A percentile compares a stretch with the other conserved stretches of the same genome.
These are phyloP conservation scores for Musa troglodytarum DNA, from an alignment of 176 grass and related monocot species.

Conservation along the genomic window DNA sequence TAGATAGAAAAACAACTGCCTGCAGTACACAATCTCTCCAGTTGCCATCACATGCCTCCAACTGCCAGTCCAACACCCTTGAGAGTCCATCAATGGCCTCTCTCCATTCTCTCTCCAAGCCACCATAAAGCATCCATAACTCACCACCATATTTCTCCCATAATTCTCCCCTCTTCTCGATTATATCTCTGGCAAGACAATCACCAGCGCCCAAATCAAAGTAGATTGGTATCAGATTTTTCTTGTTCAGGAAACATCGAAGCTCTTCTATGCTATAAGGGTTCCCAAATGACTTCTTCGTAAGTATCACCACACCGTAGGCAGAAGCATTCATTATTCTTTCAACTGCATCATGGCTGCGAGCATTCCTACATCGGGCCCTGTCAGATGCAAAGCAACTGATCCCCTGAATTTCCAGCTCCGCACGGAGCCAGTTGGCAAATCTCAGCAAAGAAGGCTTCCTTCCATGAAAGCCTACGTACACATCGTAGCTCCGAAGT, in stretches of 20 bases:
- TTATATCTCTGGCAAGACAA: conserved; percentile 95
- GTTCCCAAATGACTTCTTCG: conserved; percentile 88
- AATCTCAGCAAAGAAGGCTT: conserved; percentile 81
- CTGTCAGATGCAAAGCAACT: conserved; percentile 86
- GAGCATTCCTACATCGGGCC: conserved; percentile 66
- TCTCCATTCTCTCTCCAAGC: conserved; percentile 83
- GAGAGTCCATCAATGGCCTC: conserved; percentile 82
- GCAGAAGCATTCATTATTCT: conserved; percentile 86
- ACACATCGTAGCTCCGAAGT: conserved; percentile 66
- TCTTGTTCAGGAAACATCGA: conserved; percentile 64
- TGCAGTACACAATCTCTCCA: conserved; percentile 84
- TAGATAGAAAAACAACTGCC: conserved; percentile 57
- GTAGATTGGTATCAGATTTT: conserved; percentile 80
- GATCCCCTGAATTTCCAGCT: conserved; percentile 89
- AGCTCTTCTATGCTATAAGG: conserved; percentile 91
- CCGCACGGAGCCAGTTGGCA: conserved; percentile 82
- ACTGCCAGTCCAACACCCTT: conserved; percentile 54
- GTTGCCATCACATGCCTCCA: conserved; percentile 75
- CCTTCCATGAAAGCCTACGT: conserved; percentile 87
- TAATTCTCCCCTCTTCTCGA: conserved; percentile 86
- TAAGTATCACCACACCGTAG: conserved; percentile 85
- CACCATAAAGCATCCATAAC: conserved; percentile 93
- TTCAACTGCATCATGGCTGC: conserved; percentile 60
- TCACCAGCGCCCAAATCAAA: conserved; percentile 68
- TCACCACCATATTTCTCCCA: conserved; percentile 98